Evolutionary conservation across 2,329 filamentous ascomycete genomes (phyloP).

Genomic region (Epichloe festucae): DNA sequence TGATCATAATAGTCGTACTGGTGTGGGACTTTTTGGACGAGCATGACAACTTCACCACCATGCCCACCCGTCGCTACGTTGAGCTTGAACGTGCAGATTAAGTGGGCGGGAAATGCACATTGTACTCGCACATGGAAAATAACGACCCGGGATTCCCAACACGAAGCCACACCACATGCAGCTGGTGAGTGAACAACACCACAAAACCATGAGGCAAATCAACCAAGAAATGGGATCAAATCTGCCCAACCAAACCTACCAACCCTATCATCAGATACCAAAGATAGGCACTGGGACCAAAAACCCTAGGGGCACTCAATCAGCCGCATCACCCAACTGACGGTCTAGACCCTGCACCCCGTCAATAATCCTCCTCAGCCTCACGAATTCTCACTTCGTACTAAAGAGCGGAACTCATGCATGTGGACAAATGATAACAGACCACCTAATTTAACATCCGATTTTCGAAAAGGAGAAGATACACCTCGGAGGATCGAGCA

Average conservation of each 20-base stretch:
- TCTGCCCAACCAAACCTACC: background rate
- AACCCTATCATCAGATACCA: no score
- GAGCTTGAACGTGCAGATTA: background rate
- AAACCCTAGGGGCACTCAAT: background rate
- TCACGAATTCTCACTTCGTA: background rate
- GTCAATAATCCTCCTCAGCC: constrained; percentile 5
- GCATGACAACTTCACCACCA: background rate
- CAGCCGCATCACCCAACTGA: background rate
- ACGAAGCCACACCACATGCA: background rate
- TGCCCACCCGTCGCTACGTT: background rate
- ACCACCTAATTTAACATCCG: background rate
- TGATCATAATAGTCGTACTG: constrained; percentile 11
- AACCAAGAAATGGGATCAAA: background rate
- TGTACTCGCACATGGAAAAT: background rate
- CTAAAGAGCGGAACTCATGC: background rate
- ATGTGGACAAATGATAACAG: background rate
- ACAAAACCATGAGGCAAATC: background rate
- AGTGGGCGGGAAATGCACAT: background rate
- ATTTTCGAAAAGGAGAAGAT: background rate
- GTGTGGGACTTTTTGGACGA: constrained; percentile 14
- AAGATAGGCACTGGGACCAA: background rate
- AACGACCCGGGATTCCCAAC: background rate
- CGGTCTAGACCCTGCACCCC: constrained; percentile 3
- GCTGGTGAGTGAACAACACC: background rate
- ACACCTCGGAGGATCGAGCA: no score